These are phyloP conservation scores for Fagopyrum esculentum DNA, from an alignment of 148 eudicot genomes.

Conservation along the genomic window DNA sequence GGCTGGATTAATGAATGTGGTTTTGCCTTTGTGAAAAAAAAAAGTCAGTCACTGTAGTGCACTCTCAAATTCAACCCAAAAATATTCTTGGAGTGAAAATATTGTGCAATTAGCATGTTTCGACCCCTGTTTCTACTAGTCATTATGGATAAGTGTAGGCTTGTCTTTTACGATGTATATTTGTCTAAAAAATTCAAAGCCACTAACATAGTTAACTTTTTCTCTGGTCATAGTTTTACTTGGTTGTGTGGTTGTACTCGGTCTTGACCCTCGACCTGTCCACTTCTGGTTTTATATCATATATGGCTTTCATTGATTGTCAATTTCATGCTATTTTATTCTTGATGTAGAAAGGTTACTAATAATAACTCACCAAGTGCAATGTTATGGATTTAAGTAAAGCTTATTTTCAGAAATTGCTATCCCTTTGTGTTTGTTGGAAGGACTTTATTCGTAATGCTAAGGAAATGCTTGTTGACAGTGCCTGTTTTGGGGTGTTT, in stretches of 20 bases:
- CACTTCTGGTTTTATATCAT: background rate
- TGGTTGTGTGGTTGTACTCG: background rate
- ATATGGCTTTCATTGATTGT: background rate
- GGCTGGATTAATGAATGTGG: background rate
- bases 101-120: background rate
- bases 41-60: background rate
- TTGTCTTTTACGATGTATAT: constrained; percentile 2
- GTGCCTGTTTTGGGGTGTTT: background rate
- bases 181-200: background rate
- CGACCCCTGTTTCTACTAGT: background rate
- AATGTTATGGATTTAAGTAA: background rate
- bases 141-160: background rate
- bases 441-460: background rate
- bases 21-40: background rate
- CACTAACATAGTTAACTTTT: background rate
- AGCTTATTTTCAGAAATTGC: background rate
- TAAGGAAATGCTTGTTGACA: background rate
- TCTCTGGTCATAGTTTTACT: background rate
- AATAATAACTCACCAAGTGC: background rate
- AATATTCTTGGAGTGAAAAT: background rate
- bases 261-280: constrained; percentile 5
- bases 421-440: background rate
- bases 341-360: background rate
- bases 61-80: background rate
- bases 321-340: background rate